phyloP scores from a whole-genome alignment of 1,139 yeast genomes.

The Magnusiomyces magnusii region DNA sequence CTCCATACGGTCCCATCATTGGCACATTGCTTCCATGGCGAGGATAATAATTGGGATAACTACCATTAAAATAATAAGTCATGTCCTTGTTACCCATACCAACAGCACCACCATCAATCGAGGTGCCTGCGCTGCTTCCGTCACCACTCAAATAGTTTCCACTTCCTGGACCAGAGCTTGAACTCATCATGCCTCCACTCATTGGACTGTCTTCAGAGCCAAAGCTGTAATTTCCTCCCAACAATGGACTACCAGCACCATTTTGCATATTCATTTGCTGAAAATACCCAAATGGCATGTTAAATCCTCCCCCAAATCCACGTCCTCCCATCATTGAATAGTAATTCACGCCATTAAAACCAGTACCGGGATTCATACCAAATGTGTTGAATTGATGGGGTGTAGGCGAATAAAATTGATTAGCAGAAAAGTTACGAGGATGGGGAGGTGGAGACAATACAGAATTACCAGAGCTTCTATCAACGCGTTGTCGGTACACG shows the following conservation, averaged over 20 bases:
- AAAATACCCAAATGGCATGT: background rate
- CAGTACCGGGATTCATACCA: background rate
- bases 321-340: background rate
- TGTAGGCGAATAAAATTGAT: conserved; percentile 2
- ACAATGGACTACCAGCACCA: background rate
- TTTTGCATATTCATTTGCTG: background rate
- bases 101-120: background rate
- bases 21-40: background rate
- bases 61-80: background rate
- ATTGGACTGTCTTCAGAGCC: background rate
- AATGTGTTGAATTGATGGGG: background rate
- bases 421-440: conserved; percentile 5
- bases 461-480: background rate
- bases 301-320: background rate
- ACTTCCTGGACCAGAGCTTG: background rate
- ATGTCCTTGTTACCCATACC: background rate
- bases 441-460: conserved; percentile 3
- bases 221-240: background rate
- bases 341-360: background rate
- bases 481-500: background rate
- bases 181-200: background rate
- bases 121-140: background rate
- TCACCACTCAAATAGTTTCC: background rate
- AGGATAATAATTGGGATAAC: background rate
- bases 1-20: background rate